Evolutionary conservation across 2,329 filamentous ascomycete genomes (phyloP).

Genomic region (Calcarisporium arbuscula): DNA sequence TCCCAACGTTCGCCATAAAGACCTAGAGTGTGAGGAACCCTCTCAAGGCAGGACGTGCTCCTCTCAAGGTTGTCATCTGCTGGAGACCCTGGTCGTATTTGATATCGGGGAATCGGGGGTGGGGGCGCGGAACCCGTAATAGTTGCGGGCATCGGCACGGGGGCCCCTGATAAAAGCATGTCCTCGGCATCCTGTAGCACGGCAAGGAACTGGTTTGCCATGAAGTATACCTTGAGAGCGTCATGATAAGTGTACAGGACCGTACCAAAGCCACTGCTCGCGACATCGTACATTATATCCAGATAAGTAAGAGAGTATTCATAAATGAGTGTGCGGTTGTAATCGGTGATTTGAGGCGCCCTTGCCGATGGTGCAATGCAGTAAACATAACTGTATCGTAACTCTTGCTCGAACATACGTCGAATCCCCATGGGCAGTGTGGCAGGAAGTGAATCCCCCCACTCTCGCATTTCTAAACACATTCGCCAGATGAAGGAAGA

Average conservation of each 20-base stretch:
- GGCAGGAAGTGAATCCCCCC: constrained; percentile 70
- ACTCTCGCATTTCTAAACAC: constrained; percentile 70
- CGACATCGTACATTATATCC: constrained; percentile 62
- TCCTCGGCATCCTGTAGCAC: constrained; percentile 54
- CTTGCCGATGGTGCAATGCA: constrained; percentile 75
- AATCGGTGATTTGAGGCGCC: constrained; percentile 65
- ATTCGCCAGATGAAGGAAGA: constrained; percentile 68
- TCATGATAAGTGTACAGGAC: constrained; percentile 83
- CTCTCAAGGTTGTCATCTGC: constrained; percentile 46
- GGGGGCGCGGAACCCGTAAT: constrained; percentile 41
- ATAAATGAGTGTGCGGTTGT: constrained; percentile 75
- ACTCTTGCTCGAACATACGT: constrained; percentile 77
- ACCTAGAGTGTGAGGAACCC: constrained; percentile 45
- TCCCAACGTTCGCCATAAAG: constrained; percentile 56
- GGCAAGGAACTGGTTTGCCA: constrained; percentile 57
- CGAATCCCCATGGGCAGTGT: constrained; percentile 59
- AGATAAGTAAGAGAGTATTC: constrained; percentile 82
- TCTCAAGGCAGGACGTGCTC: constrained; percentile 49
- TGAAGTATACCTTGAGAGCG: constrained; percentile 75
- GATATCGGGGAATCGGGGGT: constrained; percentile 45
- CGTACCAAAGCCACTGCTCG: constrained; percentile 50
- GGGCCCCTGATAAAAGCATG: constrained; percentile 44
- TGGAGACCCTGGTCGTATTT: constrained; percentile 25
- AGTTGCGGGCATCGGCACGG: constrained; percentile 38
- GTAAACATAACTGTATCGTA: constrained; percentile 87